These are phyloP conservation scores for Styphnolobium japonicum DNA, from an alignment of 306 rosid genomes.

Conservation along the genomic window DNA sequence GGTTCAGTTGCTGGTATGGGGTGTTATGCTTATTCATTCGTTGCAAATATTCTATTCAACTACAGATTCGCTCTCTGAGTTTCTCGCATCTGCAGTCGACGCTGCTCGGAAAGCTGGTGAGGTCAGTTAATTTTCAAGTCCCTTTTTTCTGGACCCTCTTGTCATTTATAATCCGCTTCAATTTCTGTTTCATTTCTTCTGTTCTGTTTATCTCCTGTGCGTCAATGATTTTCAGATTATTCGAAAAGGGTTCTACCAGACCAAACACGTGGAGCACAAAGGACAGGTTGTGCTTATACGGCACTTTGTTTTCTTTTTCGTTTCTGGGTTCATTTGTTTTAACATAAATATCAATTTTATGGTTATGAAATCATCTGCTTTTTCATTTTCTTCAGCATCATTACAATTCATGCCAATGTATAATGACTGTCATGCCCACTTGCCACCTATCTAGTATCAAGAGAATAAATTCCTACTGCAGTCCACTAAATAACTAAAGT, in stretches of 20 bases:
- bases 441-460: too few species aligned
- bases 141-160: too few species aligned
- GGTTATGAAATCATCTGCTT: background rate
- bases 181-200: background rate
- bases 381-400: background rate
- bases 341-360: background rate
- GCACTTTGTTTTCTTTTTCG: background rate
- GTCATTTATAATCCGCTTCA: background rate
- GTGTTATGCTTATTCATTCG: background rate
- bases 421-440: too few species aligned
- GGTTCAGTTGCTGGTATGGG: background rate
- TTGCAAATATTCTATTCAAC: constrained; percentile 3
- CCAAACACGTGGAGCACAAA: constrained; percentile 80
- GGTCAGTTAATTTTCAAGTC: constrained; percentile 33
- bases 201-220: background rate
- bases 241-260: constrained; percentile 70
- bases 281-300: constrained; percentile 56
- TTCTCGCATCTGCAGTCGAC: constrained; percentile 73
- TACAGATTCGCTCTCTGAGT: constrained; percentile 56
- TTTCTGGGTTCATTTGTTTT: background rate
- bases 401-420: background rate
- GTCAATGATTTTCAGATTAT: constrained; percentile 49
- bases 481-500: background rate
- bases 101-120: constrained; percentile 87
- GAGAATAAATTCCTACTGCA: background rate